Conservation (phyloP, 805 yeast species). For the Priceomyces carsonii region DNA sequence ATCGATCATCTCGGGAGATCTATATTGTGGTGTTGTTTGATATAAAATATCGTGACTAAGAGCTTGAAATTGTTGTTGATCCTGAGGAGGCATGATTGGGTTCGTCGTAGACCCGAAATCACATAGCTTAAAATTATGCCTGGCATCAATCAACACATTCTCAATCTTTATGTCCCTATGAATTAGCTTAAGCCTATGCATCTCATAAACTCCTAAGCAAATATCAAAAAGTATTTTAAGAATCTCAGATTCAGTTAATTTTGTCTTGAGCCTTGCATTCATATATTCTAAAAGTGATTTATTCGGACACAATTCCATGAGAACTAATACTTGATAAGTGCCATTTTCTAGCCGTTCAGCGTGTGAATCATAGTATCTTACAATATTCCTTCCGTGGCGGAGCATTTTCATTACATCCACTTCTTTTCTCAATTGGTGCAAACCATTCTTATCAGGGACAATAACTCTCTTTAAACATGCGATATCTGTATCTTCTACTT, state of each 20-base stretch:
- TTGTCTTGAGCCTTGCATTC: slow-evolving; percentile 82
- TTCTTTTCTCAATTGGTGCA: slow-evolving; percentile 66
- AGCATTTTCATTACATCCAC: slow-evolving; percentile 78
- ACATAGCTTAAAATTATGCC: slow-evolving; percentile 74
- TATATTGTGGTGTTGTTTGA: slow-evolving; percentile 94
- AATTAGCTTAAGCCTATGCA: slow-evolving; percentile 79
- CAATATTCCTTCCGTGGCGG: slow-evolving; percentile 57
- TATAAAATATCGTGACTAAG: slow-evolving; percentile 81
- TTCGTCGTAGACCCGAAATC: slow-evolving; percentile 91
- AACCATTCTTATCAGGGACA: slow-evolving; percentile 69
- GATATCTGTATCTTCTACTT: slow-evolving; percentile 43
- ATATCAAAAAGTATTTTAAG: slow-evolving; percentile 83
- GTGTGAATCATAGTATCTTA: slow-evolving; percentile 72
- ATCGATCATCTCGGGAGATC: slow-evolving; percentile 96
- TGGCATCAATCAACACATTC: slow-evolving; percentile 78
- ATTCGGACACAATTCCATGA: slow-evolving; percentile 93
- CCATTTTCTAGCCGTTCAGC: slow-evolving; percentile 59
- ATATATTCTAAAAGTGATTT: slow-evolving; percentile 85
- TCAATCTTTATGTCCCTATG: slow-evolving; percentile 95
- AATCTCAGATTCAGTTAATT: slow-evolving; percentile 74
- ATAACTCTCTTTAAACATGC: slow-evolving; percentile 76
- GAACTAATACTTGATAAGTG: slow-evolving; percentile 78
- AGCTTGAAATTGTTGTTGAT: slow-evolving; percentile 69
- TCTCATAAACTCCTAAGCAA: slow-evolving; percentile 72
- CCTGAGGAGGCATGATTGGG: slow-evolving; percentile 69